A percentile compares a stretch with the other conserved stretches of the same genome.
Evolutionary conservation across 495 filamentous ascomycete species (phyloP).

Genomic region (Massariosphaeria phaeospora): DNA sequence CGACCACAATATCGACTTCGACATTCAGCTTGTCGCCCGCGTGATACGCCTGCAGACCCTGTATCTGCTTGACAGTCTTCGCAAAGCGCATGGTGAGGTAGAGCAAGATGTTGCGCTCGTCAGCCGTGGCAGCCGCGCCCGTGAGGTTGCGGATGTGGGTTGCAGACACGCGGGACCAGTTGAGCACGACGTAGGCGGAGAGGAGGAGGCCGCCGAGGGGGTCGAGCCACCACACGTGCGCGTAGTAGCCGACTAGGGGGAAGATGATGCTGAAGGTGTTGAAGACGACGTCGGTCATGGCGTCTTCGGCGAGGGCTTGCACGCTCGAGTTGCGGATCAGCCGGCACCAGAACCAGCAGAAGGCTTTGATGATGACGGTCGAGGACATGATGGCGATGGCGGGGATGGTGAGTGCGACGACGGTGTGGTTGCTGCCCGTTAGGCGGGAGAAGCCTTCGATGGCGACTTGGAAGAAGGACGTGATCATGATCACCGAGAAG

Average conservation of each 20-base stretch:
- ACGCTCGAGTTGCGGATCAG: conserved; percentile 83
- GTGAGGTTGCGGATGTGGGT: conserved; percentile 81
- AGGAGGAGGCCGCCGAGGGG: conserved; percentile 77
- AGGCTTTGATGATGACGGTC: conserved; percentile 74
- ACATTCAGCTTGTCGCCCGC: conserved; percentile 85
- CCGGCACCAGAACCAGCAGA: conserved; percentile 89
- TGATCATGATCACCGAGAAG: conserved; percentile 57
- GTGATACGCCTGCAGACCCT: conserved; percentile 83
- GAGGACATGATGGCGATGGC: conserved; percentile 75
- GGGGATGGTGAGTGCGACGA: conserved; percentile 69
- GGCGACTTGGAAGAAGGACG: conserved; percentile 79
- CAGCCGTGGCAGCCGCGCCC: conserved; percentile 71
- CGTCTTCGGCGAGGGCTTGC: conserved; percentile 69
- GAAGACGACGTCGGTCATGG: conserved; percentile 76
- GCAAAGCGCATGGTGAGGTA: conserved; percentile 95
- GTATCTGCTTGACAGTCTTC: conserved; percentile 80
- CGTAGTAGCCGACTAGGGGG: conserved; percentile 74
- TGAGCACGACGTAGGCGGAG: conserved; percentile 75
- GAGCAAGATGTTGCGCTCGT: conserved; percentile 77
- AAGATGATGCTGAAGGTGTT: conserved; percentile 86
- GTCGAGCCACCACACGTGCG: conserved; percentile 79
- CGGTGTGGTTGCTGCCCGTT: conserved; percentile 55
- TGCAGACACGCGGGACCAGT: conserved; percentile 71
- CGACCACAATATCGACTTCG: conserved; percentile 77
- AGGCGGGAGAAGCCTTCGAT: conserved; percentile 66